phyloP scores from a whole-genome alignment of 78 protist genomes.

The Dictyostelium discoideum region DNA sequence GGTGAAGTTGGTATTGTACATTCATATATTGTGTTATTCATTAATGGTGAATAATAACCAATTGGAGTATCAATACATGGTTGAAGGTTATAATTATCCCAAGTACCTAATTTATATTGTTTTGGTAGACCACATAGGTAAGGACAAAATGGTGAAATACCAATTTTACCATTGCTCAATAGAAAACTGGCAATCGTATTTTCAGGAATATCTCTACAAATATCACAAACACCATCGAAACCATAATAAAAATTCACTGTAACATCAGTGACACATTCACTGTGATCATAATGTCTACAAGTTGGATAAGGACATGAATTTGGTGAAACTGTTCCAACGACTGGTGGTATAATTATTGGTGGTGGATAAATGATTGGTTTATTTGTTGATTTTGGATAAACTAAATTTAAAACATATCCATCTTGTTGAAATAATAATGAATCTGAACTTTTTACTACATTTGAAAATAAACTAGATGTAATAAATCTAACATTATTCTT shows the following conservation, averaged over 20 bases:
- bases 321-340: neutral
- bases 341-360: neutral
- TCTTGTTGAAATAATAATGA: neutral
- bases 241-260: neutral
- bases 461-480: neutral
- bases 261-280: neutral
- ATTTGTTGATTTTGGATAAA: neutral
- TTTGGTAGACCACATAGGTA: neutral
- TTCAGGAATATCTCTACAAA: neutral
- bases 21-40: neutral
- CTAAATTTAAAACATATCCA: neutral
- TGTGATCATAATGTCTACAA: neutral
- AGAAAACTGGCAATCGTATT: neutral
- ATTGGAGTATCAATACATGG: neutral
- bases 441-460: neutral
- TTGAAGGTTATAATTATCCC: neutral
- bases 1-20: neutral
- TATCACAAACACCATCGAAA: neutral
- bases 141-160: neutral
- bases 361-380: neutral
- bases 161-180: neutral
- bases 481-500: neutral
- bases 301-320: neutral
- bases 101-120: neutral
- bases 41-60: slow-evolving; percentile 4